These are phyloP conservation scores for Xylaria curta DNA, from an alignment of 495 filamentous ascomycete genomes.

Conservation along the genomic window DNA sequence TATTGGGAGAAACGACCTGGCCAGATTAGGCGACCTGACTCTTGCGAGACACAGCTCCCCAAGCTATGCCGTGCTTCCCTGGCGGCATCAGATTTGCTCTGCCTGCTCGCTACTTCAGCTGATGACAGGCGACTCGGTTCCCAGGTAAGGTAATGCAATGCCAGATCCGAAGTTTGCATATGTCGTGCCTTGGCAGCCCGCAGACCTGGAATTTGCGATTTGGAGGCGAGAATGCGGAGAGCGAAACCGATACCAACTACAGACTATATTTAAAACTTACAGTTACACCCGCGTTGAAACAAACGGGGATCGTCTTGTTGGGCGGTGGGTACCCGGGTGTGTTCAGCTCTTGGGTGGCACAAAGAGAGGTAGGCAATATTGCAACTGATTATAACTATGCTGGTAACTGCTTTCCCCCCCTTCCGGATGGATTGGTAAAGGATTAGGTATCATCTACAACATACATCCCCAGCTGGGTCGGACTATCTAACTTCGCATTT, in stretches of 20 bases:
- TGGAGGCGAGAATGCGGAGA: constrained; percentile 20
- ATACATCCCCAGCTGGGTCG: neutral
- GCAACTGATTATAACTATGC: neutral
- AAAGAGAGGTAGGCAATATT: neutral
- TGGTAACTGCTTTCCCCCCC: neutral
- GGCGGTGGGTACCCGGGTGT: neutral
- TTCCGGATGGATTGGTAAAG: constrained; percentile 3
- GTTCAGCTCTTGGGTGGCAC: constrained; percentile 4
- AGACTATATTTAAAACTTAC: constrained; percentile 17
- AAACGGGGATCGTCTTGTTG: neutral
- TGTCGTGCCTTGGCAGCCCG: constrained; percentile 23
- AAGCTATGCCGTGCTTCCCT: constrained; percentile 16
- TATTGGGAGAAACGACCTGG: constrained; percentile 1
- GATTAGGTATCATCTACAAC: constrained; percentile 5
- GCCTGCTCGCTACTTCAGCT: neutral
- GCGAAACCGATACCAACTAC: constrained; percentile 17
- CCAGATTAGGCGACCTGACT: constrained; percentile 14
- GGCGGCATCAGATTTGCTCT: neutral
- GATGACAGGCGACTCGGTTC: constrained; percentile 15
- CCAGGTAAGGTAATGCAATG: constrained; percentile 17
- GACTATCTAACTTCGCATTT: constrained; percentile 4
- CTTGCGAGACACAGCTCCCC: constrained; percentile 11
- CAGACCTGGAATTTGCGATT: constrained; percentile 16
- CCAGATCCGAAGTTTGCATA: constrained; percentile 26
- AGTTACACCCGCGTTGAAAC: constrained; percentile 13